These are phyloP conservation scores for Coniochaeta sp. DNA, from an alignment of 2,329 filamentous ascomycete genomes.

Conservation along the genomic window DNA sequence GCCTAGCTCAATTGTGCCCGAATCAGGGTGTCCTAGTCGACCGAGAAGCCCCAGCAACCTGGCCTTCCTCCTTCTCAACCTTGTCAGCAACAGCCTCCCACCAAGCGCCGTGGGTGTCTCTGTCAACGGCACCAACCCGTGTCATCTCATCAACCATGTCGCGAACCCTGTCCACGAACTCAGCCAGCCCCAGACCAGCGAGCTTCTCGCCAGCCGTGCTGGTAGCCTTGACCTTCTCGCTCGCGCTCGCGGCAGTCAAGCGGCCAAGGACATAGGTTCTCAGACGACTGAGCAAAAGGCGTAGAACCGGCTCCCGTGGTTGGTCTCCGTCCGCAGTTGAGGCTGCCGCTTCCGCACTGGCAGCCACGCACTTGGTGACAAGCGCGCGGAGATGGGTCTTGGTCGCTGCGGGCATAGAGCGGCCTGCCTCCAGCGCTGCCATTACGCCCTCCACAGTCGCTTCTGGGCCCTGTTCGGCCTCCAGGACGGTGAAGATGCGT, in stretches of 20 bases:
- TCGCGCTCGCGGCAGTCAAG: constrained; percentile 57
- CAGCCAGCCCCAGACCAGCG: constrained; percentile 60
- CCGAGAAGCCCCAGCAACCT: background rate
- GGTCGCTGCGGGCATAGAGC: constrained; percentile 57
- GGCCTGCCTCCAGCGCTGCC: constrained; percentile 53
- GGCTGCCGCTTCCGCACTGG: constrained; percentile 37
- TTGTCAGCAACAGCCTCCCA: constrained; percentile 60
- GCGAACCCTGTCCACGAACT: constrained; percentile 63
- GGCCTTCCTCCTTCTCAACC: constrained; percentile 33
- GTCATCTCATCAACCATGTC: constrained; percentile 62
- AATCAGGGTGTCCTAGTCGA: background rate
- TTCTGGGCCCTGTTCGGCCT: constrained; percentile 39
- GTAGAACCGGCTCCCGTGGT: constrained; percentile 49
- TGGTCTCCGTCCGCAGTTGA: constrained; percentile 18
- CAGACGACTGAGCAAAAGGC: constrained; percentile 60
- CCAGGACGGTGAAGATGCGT: constrained; percentile 63
- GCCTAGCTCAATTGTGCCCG: background rate
- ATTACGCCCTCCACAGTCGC: constrained; percentile 52
- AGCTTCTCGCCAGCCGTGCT: constrained; percentile 63
- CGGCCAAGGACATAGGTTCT: constrained; percentile 59
- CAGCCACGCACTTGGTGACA: constrained; percentile 47
- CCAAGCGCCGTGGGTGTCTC: constrained; percentile 60
- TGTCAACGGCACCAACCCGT: constrained; percentile 58
- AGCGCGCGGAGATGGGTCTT: constrained; percentile 51
- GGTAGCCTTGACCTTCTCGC: constrained; percentile 62